phyloP scores from a whole-genome alignment of 192 early-diverging fungal genomes.

The Entomortierella chlamydospora region DNA sequence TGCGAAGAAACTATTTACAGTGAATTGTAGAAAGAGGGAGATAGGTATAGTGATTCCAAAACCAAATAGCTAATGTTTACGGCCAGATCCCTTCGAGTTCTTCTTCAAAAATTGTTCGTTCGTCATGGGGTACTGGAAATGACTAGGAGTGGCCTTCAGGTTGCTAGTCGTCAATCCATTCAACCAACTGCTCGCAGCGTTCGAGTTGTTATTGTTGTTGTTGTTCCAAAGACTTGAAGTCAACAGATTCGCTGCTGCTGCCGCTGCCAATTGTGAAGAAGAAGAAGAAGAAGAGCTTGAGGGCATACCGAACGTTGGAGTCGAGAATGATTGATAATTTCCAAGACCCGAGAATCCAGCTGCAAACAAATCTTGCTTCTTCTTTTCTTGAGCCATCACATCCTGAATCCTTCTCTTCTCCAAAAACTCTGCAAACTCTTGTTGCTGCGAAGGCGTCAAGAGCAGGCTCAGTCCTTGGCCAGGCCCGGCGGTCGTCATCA shows the following conservation, averaged over 20 bases:
- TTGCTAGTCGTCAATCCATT: background rate
- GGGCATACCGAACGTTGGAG: background rate
- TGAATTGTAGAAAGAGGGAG: conserved; percentile 9
- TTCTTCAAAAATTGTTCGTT: conserved; percentile 22
- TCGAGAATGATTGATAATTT: background rate
- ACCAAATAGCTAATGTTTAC: background rate
- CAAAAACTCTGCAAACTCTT: conserved; percentile 35
- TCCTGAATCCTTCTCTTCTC: conserved; percentile 27
- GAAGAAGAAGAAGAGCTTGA: conserved; percentile 6
- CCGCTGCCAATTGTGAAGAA: background rate
- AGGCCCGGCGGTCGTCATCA: conserved; percentile 16
- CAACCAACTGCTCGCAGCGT: background rate
- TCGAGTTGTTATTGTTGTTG: background rate
- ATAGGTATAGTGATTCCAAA: background rate
- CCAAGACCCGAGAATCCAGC: conserved; percentile 27
- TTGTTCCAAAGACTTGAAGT: background rate
- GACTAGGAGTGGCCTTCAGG: conserved; percentile 4
- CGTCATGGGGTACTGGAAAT: conserved; percentile 21
- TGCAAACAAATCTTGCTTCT: conserved; percentile 14
- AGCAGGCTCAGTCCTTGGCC: conserved; percentile 22
- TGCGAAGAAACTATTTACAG: conserved; percentile 1
- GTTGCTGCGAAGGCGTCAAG: conserved; percentile 27
- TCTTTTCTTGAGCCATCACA: conserved; percentile 32
- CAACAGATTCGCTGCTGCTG: background rate
- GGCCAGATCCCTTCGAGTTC: background rate